These are phyloP conservation scores for Hordeum vulgare DNA, from an alignment of 176 grass and related monocot genomes.

Conservation along the genomic window DNA sequence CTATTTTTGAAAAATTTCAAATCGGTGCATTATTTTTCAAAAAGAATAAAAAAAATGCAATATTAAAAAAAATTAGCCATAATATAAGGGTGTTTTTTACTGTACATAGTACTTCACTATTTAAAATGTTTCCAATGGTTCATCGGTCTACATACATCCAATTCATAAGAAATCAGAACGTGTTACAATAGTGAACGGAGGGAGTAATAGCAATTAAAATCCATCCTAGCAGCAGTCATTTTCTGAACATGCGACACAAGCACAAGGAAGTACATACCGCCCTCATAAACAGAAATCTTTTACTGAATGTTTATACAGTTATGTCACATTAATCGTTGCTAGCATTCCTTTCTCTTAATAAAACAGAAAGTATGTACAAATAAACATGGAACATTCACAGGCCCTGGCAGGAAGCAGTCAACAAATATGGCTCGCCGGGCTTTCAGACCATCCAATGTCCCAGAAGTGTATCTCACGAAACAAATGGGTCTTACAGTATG, in stretches of 20 bases:
- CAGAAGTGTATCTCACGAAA: conserved; percentile 52
- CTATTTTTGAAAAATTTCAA: too few species aligned
- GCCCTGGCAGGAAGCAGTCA: conserved; percentile 51
- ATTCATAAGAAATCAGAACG: too few species aligned
- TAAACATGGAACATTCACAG: conserved; percentile 70
- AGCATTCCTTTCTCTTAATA: conserved; percentile 36
- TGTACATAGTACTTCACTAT: too few species aligned
- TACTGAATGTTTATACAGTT: conserved; percentile 56
- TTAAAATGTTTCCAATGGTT: too few species aligned
- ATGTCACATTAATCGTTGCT: conserved; percentile 43
- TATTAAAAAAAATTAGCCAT: too few species aligned
- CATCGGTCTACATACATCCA: too few species aligned
- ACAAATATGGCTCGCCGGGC: conserved; percentile 72
- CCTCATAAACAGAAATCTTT: conserved; percentile 32
- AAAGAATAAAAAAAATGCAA: too few species aligned
- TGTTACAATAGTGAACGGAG: too few species aligned
- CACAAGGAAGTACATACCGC: not conserved
- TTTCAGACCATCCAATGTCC: conserved; percentile 54
- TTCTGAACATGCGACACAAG: not conserved
- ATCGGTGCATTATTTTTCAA: too few species aligned
- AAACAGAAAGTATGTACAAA: conserved; percentile 80
- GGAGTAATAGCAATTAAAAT: too few species aligned
- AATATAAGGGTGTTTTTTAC: too few species aligned
- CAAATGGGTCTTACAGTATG: conserved; percentile 78
- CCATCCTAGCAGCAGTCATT: too few species aligned